These are phyloP conservation scores for Aschersonia sp. DNA, from an alignment of 2,329 filamentous ascomycete species.

Conservation along the genomic window DNA sequence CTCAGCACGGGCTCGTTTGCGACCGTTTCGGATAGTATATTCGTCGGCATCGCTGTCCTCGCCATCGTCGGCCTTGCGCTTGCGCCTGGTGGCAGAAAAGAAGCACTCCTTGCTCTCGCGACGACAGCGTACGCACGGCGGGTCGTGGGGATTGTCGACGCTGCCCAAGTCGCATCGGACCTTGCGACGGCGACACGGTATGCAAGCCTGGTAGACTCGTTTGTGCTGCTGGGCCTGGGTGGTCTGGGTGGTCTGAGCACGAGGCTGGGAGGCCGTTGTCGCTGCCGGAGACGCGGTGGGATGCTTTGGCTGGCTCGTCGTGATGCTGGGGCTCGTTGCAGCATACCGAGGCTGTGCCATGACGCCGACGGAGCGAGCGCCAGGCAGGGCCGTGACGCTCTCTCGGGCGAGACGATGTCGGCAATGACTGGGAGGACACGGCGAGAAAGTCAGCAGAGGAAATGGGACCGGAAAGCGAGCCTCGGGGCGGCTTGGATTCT, in stretches of 20 bases:
- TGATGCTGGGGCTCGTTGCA: constrained; percentile 7
- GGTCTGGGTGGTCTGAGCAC: constrained; percentile 3
- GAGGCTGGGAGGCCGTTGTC: constrained; percentile 2
- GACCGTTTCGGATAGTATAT: constrained; percentile 58
- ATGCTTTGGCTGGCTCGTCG: constrained; percentile 5
- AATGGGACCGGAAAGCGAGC: neutral
- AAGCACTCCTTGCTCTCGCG: constrained; percentile 94
- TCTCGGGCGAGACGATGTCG: neutral
- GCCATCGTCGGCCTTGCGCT: constrained; percentile 62
- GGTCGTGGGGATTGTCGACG: constrained; percentile 88
- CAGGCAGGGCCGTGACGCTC: neutral
- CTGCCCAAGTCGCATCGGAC: constrained; percentile 51
- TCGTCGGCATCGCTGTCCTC: constrained; percentile 41
- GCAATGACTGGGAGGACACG: neutral
- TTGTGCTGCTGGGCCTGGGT: constrained; percentile 31
- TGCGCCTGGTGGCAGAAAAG: constrained; percentile 88
- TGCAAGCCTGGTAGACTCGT: constrained; percentile 49
- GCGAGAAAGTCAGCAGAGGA: too few relatives aligned
- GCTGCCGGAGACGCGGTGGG: constrained; percentile 2
- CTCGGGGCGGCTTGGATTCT: neutral
- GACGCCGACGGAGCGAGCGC: constrained; percentile 1
- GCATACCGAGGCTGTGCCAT: constrained; percentile 10
- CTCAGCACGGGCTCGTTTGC: constrained; percentile 46
- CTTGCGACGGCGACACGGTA: constrained; percentile 46
- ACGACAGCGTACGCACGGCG: constrained; percentile 84